Conservation (phyloP, 2,329 filamentous ascomycete species). For the Trichoderma sp. region DNA sequence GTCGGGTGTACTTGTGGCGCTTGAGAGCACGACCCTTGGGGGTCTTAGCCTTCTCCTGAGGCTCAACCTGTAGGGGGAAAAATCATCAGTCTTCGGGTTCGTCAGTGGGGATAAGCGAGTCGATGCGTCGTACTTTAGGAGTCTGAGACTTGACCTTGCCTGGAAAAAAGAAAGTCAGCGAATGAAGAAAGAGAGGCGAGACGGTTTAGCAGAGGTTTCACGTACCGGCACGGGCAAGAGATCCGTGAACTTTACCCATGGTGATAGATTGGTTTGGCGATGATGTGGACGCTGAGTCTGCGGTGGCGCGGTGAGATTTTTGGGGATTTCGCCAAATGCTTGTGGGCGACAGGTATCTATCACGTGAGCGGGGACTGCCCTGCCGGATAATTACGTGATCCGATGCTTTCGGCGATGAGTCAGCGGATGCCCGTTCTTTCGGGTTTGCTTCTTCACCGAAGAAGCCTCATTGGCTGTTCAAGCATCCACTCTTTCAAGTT, state of each 20-base stretch:
- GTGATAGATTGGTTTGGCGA: conserved; percentile 49
- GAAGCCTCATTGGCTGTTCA: not conserved
- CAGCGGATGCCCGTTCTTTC: not conserved
- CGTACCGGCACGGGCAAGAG: conserved; percentile 78
- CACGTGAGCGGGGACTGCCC: conserved; percentile 44
- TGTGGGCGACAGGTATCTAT: conserved; percentile 41
- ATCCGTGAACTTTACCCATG: conserved; percentile 94
- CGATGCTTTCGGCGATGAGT: conserved; percentile 4
- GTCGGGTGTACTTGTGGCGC: conserved; percentile 93
- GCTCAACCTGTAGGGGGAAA: conserved; percentile 65
- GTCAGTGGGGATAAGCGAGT: conserved; percentile 27
- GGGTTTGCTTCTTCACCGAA: not conserved
- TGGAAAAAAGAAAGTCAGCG: conserved; percentile 58
- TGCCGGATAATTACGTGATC: conserved; percentile 35
- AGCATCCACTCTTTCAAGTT: not conserved
- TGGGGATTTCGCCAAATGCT: conserved; percentile 43
- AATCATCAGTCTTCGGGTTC: conserved; percentile 37
- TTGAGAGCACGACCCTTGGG: conserved; percentile 98
- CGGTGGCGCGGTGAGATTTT: conserved; percentile 38
- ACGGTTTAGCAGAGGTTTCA: conserved; percentile 26
- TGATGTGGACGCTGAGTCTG: conserved; percentile 42
- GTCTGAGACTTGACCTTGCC: conserved; percentile 98
- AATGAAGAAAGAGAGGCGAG: not conserved
- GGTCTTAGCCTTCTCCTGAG: conserved; percentile 93
- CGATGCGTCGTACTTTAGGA: conserved; percentile 69